These are phyloP conservation scores for Collariella sp. DNA, from an alignment of 495 filamentous ascomycete genomes.

Conservation along the genomic window DNA sequence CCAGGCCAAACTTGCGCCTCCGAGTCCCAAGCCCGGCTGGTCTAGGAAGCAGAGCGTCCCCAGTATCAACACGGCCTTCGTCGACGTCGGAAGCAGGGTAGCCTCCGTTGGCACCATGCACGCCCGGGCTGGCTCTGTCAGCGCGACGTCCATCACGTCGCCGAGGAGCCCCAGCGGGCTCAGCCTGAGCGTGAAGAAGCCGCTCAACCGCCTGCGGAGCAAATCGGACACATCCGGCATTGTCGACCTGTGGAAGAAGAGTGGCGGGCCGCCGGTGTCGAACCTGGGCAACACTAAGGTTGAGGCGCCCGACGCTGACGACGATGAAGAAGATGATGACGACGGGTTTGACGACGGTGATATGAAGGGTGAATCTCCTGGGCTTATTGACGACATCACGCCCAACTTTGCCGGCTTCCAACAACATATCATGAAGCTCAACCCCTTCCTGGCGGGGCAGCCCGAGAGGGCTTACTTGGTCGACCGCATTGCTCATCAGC, in stretches of 20 bases:
- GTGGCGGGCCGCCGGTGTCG: slow-evolving; percentile 53
- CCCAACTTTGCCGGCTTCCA: slow-evolving; percentile 74
- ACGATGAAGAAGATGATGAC: slow-evolving; percentile 40
- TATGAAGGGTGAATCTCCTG: slow-evolving; percentile 38
- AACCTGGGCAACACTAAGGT: slow-evolving; percentile 37
- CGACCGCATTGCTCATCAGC: slow-evolving; percentile 76
- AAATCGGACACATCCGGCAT: slow-evolving; percentile 56
- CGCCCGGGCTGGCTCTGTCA: slow-evolving; percentile 50
- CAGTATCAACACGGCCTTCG: slow-evolving; percentile 54
- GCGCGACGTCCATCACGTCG: slow-evolving; percentile 41
- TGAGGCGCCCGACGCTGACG: slow-evolving; percentile 18
- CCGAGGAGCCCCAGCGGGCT: slow-evolving; percentile 39
- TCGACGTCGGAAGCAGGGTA: slow-evolving; percentile 53
- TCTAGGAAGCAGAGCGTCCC: slow-evolving; percentile 50
- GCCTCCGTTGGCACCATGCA: slow-evolving; percentile 53
- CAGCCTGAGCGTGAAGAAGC: slow-evolving; percentile 41
- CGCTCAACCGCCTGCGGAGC: slow-evolving; percentile 57
- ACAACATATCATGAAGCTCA: slow-evolving; percentile 61
- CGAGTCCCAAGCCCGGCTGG: slow-evolving; percentile 48
- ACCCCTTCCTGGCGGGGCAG: slow-evolving; percentile 46
- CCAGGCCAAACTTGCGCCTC: slow-evolving; percentile 48
- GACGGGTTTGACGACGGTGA: slow-evolving; percentile 45
- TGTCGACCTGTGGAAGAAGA: slow-evolving; percentile 42
- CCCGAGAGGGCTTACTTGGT: slow-evolving; percentile 55
- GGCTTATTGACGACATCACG: slow-evolving; percentile 47